Percentiles rank a stretch among this genome's conserved stretches.
These are phyloP conservation scores for Nasturtium officinale DNA, from an alignment of 345 rosid genomes.

Conservation along the genomic window DNA sequence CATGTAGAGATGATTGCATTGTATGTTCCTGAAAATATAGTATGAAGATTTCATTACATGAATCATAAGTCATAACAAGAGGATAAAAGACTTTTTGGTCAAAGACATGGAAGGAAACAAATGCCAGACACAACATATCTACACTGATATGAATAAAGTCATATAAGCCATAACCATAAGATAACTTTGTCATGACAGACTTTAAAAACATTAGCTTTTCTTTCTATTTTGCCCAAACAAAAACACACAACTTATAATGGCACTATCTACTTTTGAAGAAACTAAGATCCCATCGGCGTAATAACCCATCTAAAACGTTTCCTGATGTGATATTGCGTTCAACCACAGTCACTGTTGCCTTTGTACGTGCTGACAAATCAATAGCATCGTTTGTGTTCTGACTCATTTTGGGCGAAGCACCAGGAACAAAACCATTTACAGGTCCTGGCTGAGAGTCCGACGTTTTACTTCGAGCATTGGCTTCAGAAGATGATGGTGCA, in stretches of 20 bases:
- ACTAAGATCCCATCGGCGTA: constrained; percentile 85
- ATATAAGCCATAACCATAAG: constrained; percentile 24
- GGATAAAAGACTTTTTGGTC: neutral
- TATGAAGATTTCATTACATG: constrained; percentile 4
- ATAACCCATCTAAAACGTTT: constrained; percentile 76
- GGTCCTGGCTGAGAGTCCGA: constrained; percentile 39
- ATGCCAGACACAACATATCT: neutral
- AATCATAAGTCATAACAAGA: constrained; percentile 6
- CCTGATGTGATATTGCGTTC: constrained; percentile 62
- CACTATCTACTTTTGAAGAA: constrained; percentile 58
- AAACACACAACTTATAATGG: constrained; percentile 49
- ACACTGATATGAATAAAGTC: neutral
- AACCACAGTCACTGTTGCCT: constrained; percentile 78
- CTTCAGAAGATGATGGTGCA: constrained; percentile 30
- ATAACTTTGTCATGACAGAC: constrained; percentile 24
- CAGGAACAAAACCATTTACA: constrained; percentile 37
- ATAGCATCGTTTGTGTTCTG: constrained; percentile 46
- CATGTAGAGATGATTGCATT: constrained; percentile 8
- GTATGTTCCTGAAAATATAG: neutral
- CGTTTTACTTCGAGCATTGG: constrained; percentile 9
- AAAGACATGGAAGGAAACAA: constrained; percentile 6
- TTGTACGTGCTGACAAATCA: constrained; percentile 72
- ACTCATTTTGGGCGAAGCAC: constrained; percentile 37
- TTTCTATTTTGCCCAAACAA: constrained; percentile 36
- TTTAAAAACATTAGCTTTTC: constrained; percentile 26